phyloP scores from a whole-genome alignment of 176 grass and related monocot genomes.

The Poa annua region DNA sequence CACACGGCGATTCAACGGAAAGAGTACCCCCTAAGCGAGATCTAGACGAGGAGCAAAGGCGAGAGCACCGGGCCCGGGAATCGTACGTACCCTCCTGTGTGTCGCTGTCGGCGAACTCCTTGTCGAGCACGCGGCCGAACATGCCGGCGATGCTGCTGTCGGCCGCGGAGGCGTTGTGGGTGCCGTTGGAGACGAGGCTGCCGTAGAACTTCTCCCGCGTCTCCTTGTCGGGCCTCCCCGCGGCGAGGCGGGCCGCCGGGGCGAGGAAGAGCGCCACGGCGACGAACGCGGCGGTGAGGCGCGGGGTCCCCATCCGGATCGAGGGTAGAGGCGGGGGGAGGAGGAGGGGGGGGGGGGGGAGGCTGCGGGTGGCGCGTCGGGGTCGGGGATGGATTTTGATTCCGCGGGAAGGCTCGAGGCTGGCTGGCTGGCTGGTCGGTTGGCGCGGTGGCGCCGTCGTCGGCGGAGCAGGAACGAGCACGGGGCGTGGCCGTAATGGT shows the following conservation, averaged over 20 bases:
- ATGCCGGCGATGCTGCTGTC: conserved; percentile 93
- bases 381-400: conserved; percentile 34
- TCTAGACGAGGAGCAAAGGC: too few relatives aligned
- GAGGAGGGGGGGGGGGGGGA: neutral
- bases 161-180: conserved; percentile 61
- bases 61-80: too few relatives aligned
- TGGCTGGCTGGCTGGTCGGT: conserved; percentile 27
- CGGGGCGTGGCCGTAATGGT: neutral
- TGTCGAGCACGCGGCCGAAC: conserved; percentile 96
- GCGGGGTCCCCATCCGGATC: conserved; percentile 58
- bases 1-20: neutral
- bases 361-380: conserved; percentile 41
- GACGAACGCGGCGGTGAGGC: conserved; percentile 20
- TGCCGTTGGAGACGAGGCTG: conserved; percentile 59
- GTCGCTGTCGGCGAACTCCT: conserved; percentile 97
- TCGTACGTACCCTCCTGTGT: conserved; percentile 60
- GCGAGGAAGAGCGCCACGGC: conserved; percentile 16
- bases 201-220: conserved; percentile 96
- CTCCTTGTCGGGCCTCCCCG: conserved; percentile 80
- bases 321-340: neutral
- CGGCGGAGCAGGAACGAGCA: conserved; percentile 18
- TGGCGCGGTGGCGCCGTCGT: conserved; percentile 46
- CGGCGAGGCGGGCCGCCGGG: conserved; percentile 13
- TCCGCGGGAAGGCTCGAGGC: conserved; percentile 6
- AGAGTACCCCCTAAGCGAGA: conserved; percentile 6